phyloP scores from a whole-genome alignment of 352 stramenopile species.

The Phytophthora nicotianae region DNA sequence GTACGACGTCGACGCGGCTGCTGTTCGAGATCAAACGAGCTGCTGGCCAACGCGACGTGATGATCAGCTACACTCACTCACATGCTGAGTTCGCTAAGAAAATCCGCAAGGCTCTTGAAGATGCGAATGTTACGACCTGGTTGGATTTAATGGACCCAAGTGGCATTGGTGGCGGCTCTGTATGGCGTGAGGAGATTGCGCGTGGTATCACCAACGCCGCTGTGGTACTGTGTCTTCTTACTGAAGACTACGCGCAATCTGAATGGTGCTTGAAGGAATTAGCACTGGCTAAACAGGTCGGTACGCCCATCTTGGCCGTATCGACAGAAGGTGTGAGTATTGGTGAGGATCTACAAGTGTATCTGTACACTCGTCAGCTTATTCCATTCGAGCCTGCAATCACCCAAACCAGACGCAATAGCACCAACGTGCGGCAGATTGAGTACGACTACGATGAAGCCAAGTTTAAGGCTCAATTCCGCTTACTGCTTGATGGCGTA shows the following conservation, averaged over 20 bases:
- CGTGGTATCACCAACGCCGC: conserved; percentile 78
- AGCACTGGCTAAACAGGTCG: conserved; percentile 79
- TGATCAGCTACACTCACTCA: conserved; percentile 90
- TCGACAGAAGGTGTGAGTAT: conserved; percentile 73
- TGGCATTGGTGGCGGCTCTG: conserved; percentile 78
- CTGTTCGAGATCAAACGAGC: conserved; percentile 84
- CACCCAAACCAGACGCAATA: conserved; percentile 53
- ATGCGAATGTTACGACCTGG: conserved; percentile 85
- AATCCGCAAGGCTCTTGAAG: conserved; percentile 67
- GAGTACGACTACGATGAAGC: conserved; percentile 81
- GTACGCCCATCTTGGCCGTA: conserved; percentile 76
- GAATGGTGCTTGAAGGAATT: conserved; percentile 89
- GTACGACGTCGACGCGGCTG: conserved; percentile 76
- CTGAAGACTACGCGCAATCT: conserved; percentile 77
- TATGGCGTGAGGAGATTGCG: conserved; percentile 86
- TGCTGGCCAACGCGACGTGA: conserved; percentile 79
- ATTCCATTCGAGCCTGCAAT: conserved; percentile 81
- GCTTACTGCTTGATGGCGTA: conserved; percentile 77
- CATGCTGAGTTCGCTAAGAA: conserved; percentile 85
- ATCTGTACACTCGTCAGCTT: conserved; percentile 83
- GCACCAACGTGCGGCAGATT: conserved; percentile 64
- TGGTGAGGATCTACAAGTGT: conserved; percentile 80
- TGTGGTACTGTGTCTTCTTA: conserved; percentile 78
- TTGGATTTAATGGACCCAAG: conserved; percentile 87
- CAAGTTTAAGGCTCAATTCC: conserved; percentile 78